A percentile compares a stretch with the other conserved stretches of the same genome.
phyloP scores from a whole-genome alignment of 2,329 filamentous ascomycete genomes.

The Penicillium aurantiogriseum region DNA sequence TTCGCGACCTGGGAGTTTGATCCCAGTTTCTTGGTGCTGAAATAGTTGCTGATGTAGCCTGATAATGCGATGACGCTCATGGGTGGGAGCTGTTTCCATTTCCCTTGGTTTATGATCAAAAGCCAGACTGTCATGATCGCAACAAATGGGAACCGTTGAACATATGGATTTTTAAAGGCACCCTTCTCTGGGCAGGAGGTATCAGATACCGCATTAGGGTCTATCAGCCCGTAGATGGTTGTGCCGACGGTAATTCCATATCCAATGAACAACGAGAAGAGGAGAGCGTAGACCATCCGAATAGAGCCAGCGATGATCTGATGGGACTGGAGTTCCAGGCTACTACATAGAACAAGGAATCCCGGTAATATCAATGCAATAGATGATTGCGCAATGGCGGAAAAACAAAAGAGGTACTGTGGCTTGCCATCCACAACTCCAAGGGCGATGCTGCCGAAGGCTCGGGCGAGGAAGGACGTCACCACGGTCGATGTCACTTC shows the following conservation, averaged over 20 bases:
- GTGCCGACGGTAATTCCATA: slow-evolving; percentile 68
- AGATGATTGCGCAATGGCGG: slow-evolving; percentile 65
- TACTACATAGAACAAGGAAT: slow-evolving; percentile 58
- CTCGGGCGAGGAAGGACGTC: slow-evolving; percentile 66
- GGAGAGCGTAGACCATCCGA: slow-evolving; percentile 49
- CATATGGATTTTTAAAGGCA: slow-evolving; percentile 34
- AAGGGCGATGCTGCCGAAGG: slow-evolving; percentile 60
- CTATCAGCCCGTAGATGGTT: slow-evolving; percentile 59
- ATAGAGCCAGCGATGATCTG: slow-evolving; percentile 65
- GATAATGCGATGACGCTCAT: slow-evolving; percentile 71
- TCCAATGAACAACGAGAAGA: slow-evolving; percentile 68
- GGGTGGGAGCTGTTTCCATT: slow-evolving; percentile 72
- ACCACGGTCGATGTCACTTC: slow-evolving; percentile 62
- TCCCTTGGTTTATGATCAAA: slow-evolving; percentile 76
- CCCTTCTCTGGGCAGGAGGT: slow-evolving; percentile 44
- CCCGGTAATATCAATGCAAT: slow-evolving; percentile 70
- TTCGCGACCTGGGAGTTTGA: slow-evolving; percentile 72
- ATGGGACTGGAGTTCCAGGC: slow-evolving; percentile 65
- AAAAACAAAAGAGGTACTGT: slow-evolving; percentile 64
- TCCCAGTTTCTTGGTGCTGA: slow-evolving; percentile 53
- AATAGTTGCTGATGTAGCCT: slow-evolving; percentile 63
- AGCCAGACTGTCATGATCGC: slow-evolving; percentile 70
- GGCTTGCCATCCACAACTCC: slow-evolving; percentile 32
- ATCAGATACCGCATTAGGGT: slow-evolving; percentile 51
- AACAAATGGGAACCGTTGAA: slow-evolving; percentile 67